Conservation (phyloP, 2,329 filamentous ascomycete species). For the Penicillium sumatraense region DNA sequence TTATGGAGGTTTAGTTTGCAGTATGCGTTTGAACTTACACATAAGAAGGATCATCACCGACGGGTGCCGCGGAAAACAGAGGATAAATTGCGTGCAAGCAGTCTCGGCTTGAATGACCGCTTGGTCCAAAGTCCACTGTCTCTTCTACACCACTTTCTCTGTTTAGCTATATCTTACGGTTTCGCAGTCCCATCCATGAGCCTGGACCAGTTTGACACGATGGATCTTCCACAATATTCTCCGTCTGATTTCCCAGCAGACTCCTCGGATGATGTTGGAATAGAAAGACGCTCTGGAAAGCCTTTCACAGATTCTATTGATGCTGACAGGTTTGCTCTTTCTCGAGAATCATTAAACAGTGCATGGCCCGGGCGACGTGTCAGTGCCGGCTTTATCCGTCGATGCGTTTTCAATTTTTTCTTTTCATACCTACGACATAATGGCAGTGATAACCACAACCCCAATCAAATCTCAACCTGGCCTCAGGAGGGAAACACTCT, state of each 20-base stretch:
- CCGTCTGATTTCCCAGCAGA: constrained; percentile 8
- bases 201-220: neutral
- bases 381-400: constrained; percentile 6
- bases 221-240: neutral
- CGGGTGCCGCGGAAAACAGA: constrained; percentile 13
- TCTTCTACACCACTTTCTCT: constrained; percentile 2
- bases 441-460: neutral
- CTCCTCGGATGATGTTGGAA: constrained; percentile 1
- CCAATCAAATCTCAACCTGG: neutral
- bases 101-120: neutral
- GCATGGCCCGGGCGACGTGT: neutral
- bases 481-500: neutral
- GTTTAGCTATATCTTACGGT: neutral
- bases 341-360: neutral
- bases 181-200: neutral
- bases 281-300: constrained; percentile 12
- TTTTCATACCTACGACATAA: constrained; percentile 10
- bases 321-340: constrained; percentile 13
- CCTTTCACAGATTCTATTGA: constrained; percentile 15
- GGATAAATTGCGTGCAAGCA: constrained; percentile 5
- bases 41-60: constrained; percentile 10
- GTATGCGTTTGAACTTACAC: constrained; percentile 8
- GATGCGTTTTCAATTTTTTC: constrained; percentile 10
- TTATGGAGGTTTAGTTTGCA: constrained; percentile 10
- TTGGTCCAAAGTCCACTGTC: neutral